Evolutionary conservation across 768 basidiomycete genomes (phyloP).

Genomic region (Macrolepiota fuliginosa): DNA sequence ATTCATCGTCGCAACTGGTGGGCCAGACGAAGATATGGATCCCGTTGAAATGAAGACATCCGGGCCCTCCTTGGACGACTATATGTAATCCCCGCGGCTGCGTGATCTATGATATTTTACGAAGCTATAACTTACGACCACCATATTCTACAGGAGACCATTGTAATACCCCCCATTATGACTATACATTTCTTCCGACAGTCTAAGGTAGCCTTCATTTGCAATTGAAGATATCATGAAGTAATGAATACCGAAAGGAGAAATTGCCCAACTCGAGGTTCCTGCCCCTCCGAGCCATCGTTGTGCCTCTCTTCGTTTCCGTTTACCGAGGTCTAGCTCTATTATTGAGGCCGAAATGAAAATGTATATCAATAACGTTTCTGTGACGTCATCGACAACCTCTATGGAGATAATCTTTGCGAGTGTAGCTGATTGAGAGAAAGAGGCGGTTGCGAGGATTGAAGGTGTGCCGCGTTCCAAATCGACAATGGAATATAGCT

Average conservation of each 20-base stretch:
- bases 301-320: background rate
- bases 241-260: background rate
- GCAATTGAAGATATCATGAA: background rate
- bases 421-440: background rate
- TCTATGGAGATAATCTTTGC: background rate
- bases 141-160: background rate
- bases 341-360: background rate
- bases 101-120: background rate
- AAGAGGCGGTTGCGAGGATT: background rate
- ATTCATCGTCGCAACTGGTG: constrained; percentile 10
- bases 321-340: background rate
- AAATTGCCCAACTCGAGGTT: background rate
- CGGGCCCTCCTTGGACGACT: constrained; percentile 10
- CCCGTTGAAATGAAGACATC: background rate
- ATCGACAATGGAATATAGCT: background rate
- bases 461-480: background rate
- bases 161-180: background rate
- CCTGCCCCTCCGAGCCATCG: background rate
- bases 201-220: background rate
- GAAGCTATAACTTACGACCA: background rate
- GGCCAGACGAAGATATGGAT: constrained; percentile 10
- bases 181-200: background rate
- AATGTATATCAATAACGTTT: background rate
- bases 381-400: background rate
- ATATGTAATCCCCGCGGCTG: constrained; percentile 1